A percentile compares a stretch with the other conserved stretches of the same genome.
Conservation (phyloP, 116 monocot species). For the Trichopus zeylanicus region DNA sequence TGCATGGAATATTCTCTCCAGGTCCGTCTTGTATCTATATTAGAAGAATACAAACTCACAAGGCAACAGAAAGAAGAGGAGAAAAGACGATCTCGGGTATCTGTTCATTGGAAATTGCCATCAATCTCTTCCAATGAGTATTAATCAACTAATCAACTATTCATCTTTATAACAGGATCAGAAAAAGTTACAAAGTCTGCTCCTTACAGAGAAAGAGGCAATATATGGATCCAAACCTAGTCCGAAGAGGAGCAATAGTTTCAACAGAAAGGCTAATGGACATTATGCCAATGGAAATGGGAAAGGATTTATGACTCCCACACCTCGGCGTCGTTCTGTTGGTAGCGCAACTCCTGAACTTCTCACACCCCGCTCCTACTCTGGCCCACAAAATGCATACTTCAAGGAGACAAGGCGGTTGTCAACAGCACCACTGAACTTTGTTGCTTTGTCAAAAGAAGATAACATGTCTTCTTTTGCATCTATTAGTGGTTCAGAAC, state of each 20-base stretch:
- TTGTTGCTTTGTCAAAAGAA: slow-evolving; percentile 52
- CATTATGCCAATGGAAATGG: slow-evolving; percentile 22
- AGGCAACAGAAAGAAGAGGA: slow-evolving; percentile 81
- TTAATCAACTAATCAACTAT: neutral
- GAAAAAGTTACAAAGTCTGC: slow-evolving; percentile 70
- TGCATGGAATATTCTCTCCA: slow-evolving; percentile 13
- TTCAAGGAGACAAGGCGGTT: slow-evolving; percentile 58
- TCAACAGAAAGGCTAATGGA: slow-evolving; percentile 41
- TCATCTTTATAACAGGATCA: slow-evolving; percentile 47
- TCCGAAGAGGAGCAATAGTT: slow-evolving; percentile 50
- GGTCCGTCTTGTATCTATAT: slow-evolving; percentile 62
- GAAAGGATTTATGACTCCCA: slow-evolving; percentile 62
- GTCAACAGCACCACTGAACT: slow-evolving; percentile 49
- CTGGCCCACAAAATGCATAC: slow-evolving; percentile 60
- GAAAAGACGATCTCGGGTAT: slow-evolving; percentile 62
- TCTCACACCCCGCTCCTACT: slow-evolving; percentile 70
- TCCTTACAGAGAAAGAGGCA: slow-evolving; percentile 66
- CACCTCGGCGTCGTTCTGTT: slow-evolving; percentile 43
- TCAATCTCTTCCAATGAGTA: neutral
- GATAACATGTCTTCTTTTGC: slow-evolving; percentile 59
- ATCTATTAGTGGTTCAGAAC: slow-evolving; percentile 66
- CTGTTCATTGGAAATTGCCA: neutral
- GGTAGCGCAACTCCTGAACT: slow-evolving; percentile 75
- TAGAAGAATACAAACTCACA: slow-evolving; percentile 75
- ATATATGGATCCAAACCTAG: slow-evolving; percentile 59